Base-by-base conservation (phyloP, 192 early-diverging fungal genomes). In the Backusella australiensis region DNA sequence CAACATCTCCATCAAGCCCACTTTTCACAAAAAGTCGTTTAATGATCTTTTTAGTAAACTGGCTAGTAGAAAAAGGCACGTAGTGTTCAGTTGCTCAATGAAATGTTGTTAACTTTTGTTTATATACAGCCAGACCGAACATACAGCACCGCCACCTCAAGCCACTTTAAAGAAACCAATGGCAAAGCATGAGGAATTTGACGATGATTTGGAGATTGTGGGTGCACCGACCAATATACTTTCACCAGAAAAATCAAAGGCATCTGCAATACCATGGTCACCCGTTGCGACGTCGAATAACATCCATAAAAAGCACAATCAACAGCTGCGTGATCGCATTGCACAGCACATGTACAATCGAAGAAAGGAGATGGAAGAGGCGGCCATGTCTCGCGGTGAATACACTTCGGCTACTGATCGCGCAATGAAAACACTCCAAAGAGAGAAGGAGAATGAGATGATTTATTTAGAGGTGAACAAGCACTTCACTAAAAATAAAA, bases 201-300 rank as follows among this genome's bases (percentile, higher is more conserved):
- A 77, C 11, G 77, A 76, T 70, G 80, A 81, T 52, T 67, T 81
- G 19, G 76, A 77, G n/a, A 77, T 81, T 39, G 52, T 81, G 38
- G 75, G 75, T 6, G 56, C 12, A 34, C 79, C 79, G 0, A 69
- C 5, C 29, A 72, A 44, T 14, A 7, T 68, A 17, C 23, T 67
- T 4, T 76, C 75, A 3, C 56, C 75, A 42, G 56, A 67, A 6
- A 26, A 49, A 17, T 15, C 39, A 66, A 52, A 38, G 9, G 34
- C 65, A 49, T 32, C 53, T 39, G 26, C 71, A 29, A 34, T 65
- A 36, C 34, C n/a, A 26, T 53, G 21, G 46, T 59, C 77, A 53
- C 36, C 66, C 49, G 7, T 73, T 29, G 32, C 46, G 23, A 26
- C 21, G 12, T 42, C 65, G n/a, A 46, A 52, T 21, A 63, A 26